These are phyloP conservation scores for Mucor irregularis DNA, from an alignment of 371 early-diverging fungal genomes.

Conservation along the genomic window DNA sequence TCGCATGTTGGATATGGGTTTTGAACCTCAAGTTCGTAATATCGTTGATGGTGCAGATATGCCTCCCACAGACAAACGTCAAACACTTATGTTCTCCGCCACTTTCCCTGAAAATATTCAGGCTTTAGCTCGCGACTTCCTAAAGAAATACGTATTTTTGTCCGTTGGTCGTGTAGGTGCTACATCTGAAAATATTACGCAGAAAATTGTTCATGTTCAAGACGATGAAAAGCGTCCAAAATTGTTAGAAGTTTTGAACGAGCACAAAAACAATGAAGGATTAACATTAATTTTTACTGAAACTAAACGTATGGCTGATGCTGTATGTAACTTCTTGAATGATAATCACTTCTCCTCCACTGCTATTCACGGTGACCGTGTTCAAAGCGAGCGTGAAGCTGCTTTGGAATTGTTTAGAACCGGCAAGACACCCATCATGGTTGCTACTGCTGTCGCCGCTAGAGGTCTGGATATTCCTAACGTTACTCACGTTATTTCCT, in stretches of 20 bases:
- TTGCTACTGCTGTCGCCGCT: slow-evolving; percentile 99
- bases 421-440: slow-evolving; percentile 91
- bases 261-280: slow-evolving; percentile 51
- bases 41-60: slow-evolving; percentile 96
- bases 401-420: slow-evolving; percentile 88
- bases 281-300: slow-evolving; percentile 97
- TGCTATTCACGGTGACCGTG: slow-evolving; percentile 95
- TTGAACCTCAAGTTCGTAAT: slow-evolving; percentile 97
- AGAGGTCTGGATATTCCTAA: slow-evolving; percentile 96
- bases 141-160: slow-evolving; percentile 91
- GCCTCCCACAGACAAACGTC: slow-evolving; percentile 82
- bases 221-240: slow-evolving; percentile 80
- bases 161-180: slow-evolving; percentile 96
- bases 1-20: slow-evolving; percentile 99
- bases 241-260: slow-evolving; percentile 77
- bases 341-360: slow-evolving; percentile 79
- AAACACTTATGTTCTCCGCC: slow-evolving; percentile 97
- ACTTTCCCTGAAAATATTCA: slow-evolving; percentile 98
- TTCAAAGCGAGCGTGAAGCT: slow-evolving; percentile 95
- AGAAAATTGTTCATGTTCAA: slow-evolving; percentile 72
- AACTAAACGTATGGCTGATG: slow-evolving; percentile 98
- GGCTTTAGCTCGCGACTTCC: slow-evolving; percentile 90
- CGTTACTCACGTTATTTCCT: slow-evolving; percentile 90
- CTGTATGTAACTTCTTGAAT: slow-evolving; percentile 75
- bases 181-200: slow-evolving; percentile 96